Percentiles rank a stretch among this genome's conserved stretches.
phyloP scores from a whole-genome alignment of 2,329 filamentous ascomycete genomes.

The Penicillium sp. region DNA sequence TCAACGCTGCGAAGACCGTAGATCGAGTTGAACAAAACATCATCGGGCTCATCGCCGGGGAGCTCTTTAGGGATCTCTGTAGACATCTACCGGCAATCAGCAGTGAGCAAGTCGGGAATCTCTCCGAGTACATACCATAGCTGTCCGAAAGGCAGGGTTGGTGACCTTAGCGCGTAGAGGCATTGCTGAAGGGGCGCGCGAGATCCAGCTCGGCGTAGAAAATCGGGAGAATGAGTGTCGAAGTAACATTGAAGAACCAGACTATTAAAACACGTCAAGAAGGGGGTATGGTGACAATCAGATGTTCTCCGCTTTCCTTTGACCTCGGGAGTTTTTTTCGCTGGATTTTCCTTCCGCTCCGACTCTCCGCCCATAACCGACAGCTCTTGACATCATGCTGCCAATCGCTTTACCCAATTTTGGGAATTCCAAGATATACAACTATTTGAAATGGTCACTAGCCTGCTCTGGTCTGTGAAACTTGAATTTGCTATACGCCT shows the following conservation, averaged over 20 bases:
- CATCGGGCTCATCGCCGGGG: conserved; percentile 73
- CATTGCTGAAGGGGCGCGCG: conserved; percentile 59
- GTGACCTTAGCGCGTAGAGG: conserved; percentile 76
- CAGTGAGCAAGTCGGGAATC: conserved; percentile 8
- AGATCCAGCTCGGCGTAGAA: conserved; percentile 48
- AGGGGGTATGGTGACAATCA: conserved; percentile 24
- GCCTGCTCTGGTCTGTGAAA: no score
- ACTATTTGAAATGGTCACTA: no score
- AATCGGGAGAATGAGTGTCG: conserved; percentile 41
- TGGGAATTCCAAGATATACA: no score
- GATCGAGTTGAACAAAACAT: conserved; percentile 87
- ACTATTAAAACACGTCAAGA: conserved; percentile 18
- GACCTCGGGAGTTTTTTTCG: conserved; percentile 31
- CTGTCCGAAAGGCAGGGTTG: conserved; percentile 58
- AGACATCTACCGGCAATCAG: conserved; percentile 43
- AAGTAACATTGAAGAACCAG: conserved; percentile 45
- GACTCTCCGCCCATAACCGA: conserved; percentile 22
- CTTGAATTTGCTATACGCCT: background rate
- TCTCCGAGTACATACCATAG: conserved; percentile 51
- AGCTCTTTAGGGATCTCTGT: conserved; percentile 54
- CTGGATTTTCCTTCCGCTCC: conserved; percentile 28
- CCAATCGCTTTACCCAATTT: background rate
- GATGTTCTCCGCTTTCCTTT: conserved; percentile 30
- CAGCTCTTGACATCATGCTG: background rate
- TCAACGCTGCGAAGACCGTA: conserved; percentile 91